Base-by-base conservation (phyloP, 495 filamentous ascomycete species). In the Chaetomium tenue region DNA sequence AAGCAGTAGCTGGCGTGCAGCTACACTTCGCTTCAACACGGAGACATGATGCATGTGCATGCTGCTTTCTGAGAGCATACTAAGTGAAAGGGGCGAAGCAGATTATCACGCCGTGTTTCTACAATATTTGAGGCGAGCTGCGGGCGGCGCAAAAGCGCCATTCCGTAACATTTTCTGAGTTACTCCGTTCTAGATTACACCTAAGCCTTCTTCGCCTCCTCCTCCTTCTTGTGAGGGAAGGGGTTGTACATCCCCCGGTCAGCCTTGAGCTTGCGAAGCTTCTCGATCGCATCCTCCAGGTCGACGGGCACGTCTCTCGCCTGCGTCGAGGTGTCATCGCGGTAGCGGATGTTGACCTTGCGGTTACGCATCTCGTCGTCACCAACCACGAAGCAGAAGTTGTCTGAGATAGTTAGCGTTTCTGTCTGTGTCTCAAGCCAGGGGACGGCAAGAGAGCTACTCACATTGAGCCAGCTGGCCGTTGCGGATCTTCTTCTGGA, bases 401-500 rank as follows among this genome's bases (percentile, higher is more conserved):
- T 91, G 70, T 71, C 66, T 74, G 63, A 52, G 12, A 28, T 39
- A 39, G 50, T 71, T 50, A 72, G 64, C 46, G 25, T 33, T 20
- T 18, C 16, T n/a, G n/a, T n/a, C 1, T 6, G 6, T 8, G 15
- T 6, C 13, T 11, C 52, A n/a, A 15, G 28, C 51, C 23, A 74
- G 79, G 76, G 92, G 3, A 26, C 8, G 8, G 20, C 5, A 8
- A 9, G 46, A n/a, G 22, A 23, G 5, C 13, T 5, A 47, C 79
- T 96, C 96, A 78, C 96, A 97, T 72, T 95, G 89, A 13, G 87
- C 81, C 64, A 97, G 70, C 76, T 98, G 94, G 4, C 86, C 94
- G 44, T 82, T 92, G 59, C 90, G 87, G 62, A 98, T 92, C 84
- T 98, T 97, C 86, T 97, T 97, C 71, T 92, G 88, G 78, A 98